Conservation (phyloP, 2,329 filamentous ascomycete species). For the Trichoderma sp. region DNA sequence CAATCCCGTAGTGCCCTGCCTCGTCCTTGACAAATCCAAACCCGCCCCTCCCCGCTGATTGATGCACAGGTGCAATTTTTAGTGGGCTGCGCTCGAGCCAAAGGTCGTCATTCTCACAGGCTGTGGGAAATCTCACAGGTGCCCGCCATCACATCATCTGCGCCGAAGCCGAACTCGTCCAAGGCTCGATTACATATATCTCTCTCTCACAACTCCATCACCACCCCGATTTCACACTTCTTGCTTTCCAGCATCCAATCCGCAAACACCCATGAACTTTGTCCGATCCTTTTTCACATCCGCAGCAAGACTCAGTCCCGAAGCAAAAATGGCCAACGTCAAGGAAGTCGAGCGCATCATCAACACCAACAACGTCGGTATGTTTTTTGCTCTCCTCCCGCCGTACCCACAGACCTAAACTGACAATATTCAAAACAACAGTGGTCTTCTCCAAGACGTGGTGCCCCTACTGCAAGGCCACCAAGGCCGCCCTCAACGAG, state of each 20-base stretch:
- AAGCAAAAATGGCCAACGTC: conserved; percentile 80
- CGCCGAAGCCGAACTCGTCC: neutral
- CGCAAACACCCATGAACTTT: conserved; percentile 58
- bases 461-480: conserved; percentile 86
- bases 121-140: conserved; percentile 6
- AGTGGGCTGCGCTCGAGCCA: neutral
- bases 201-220: neutral
- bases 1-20: neutral
- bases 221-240: neutral
- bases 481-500: conserved; percentile 73
- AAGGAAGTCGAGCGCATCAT: conserved; percentile 84
- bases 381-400: conserved; percentile 34
- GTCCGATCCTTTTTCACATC: conserved; percentile 70
- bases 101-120: conserved; percentile 12
- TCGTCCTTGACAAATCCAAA: conserved; percentile 13
- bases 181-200: neutral
- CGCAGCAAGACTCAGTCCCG: conserved; percentile 53
- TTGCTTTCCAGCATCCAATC: neutral
- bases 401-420: too few relatives aligned
- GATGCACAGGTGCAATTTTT: neutral
- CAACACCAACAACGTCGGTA: conserved; percentile 83
- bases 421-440: conserved; percentile 36
- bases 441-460: conserved; percentile 97
- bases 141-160: neutral
- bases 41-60: conserved; percentile 5